Evolutionary conservation across 1,284 basidiomycete genomes (phyloP).

Genomic region (Cutaneotrichosporon mucoides): DNA sequence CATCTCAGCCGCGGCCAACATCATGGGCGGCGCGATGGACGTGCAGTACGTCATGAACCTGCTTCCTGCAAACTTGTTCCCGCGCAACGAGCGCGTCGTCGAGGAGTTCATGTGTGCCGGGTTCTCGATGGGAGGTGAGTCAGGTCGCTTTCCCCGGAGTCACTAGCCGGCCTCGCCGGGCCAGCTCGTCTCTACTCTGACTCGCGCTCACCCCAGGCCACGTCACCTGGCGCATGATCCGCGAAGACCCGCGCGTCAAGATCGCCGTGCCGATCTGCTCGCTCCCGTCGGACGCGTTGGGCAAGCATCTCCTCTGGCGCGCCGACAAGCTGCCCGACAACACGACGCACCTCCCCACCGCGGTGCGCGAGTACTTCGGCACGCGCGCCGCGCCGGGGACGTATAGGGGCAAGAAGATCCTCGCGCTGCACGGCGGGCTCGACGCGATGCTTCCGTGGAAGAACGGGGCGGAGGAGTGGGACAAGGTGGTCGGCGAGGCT

Average conservation of each 20-base stretch:
- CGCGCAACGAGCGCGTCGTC: slow-evolving; percentile 61
- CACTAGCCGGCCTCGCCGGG: no score
- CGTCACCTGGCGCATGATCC: slow-evolving; percentile 15
- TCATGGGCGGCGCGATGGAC: slow-evolving; percentile 50
- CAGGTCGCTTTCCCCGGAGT: no score
- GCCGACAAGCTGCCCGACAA: neutral
- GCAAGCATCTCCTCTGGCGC: slow-evolving; percentile 49
- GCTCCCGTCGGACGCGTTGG: slow-evolving; percentile 7
- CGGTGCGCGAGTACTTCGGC: neutral
- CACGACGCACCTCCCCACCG: neutral
- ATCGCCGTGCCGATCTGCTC: slow-evolving; percentile 17
- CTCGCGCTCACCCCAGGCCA: slow-evolving; percentile 8
- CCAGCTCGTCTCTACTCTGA: no score
- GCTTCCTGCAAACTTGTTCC: slow-evolving; percentile 72
- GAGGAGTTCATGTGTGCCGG: slow-evolving; percentile 61
- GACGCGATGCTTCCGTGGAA: slow-evolving; percentile 42
- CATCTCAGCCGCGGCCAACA: neutral
- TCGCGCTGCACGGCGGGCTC: slow-evolving; percentile 58
- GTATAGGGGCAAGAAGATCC: slow-evolving; percentile 64
- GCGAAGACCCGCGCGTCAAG: slow-evolving; percentile 29
- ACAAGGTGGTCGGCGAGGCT: slow-evolving; percentile 51
- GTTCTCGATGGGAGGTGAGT: slow-evolving; percentile 51
- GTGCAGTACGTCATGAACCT: slow-evolving; percentile 77
- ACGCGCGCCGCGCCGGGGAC: neutral
- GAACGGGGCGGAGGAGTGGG: slow-evolving; percentile 18